Conservation (phyloP, 2,329 filamentous ascomycete genomes). For the Fusarium tricinctum region DNA sequence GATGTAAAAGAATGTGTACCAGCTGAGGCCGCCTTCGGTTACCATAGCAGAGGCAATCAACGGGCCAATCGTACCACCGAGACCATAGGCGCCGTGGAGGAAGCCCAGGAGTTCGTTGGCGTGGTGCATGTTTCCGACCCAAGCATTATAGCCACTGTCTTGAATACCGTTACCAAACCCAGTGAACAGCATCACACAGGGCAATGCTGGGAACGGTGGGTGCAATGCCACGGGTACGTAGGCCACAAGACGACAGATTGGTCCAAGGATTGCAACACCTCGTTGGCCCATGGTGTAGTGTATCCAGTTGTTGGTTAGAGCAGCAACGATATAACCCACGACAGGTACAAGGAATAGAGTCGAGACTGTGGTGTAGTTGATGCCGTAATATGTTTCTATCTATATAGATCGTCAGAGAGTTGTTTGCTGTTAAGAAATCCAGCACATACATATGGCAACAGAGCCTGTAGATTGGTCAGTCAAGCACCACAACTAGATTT, state of each 20-base stretch:
- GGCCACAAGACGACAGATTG: slow-evolving; percentile 72
- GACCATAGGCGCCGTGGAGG: slow-evolving; percentile 78
- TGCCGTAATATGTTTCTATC: slow-evolving; percentile 66
- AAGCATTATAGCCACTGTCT: slow-evolving; percentile 72
- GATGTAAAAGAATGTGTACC: slow-evolving; percentile 83
- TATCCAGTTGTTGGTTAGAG: slow-evolving; percentile 73
- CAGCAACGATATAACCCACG: slow-evolving; percentile 73
- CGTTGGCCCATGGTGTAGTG: slow-evolving; percentile 77
- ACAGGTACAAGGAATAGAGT: slow-evolving; percentile 77
- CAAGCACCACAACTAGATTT: background rate
- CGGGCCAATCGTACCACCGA: slow-evolving; percentile 78
- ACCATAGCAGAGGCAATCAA: slow-evolving; percentile 81
- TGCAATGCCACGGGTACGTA: slow-evolving; percentile 76
- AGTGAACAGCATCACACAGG: slow-evolving; percentile 73
- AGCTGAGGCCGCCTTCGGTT: slow-evolving; percentile 70
- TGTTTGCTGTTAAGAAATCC: background rate
- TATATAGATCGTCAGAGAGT: slow-evolving; percentile 13
- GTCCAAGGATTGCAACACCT: slow-evolving; percentile 76
- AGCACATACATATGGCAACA: slow-evolving; percentile 62
- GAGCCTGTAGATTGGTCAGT: slow-evolving; percentile 55
- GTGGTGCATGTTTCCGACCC: slow-evolving; percentile 78
- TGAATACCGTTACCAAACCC: slow-evolving; percentile 80
- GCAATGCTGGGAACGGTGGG: slow-evolving; percentile 76
- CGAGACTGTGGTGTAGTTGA: slow-evolving; percentile 74
- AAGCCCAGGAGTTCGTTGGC: slow-evolving; percentile 81